phyloP scores from a whole-genome alignment of 768 basidiomycete species.

The Trametes sanguinea region DNA sequence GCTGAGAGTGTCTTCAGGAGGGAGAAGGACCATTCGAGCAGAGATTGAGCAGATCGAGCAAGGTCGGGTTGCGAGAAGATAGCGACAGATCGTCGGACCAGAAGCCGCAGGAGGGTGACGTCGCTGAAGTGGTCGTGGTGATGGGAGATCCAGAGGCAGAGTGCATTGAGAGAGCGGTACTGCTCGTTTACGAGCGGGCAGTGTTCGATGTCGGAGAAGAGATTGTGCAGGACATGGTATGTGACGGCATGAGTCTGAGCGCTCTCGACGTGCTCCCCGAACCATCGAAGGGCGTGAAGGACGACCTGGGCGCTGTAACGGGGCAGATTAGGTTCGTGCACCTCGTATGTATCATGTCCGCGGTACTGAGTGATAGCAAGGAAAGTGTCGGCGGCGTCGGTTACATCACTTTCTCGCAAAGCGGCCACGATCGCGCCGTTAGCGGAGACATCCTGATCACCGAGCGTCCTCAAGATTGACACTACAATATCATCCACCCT shows the following conservation, averaged over 20 bases:
- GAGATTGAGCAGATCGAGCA: slow-evolving; percentile 65
- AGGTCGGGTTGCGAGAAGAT: slow-evolving; percentile 72
- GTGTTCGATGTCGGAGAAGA: slow-evolving; percentile 66
- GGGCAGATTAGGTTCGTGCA: slow-evolving; percentile 70
- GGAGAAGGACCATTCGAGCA: slow-evolving; percentile 76
- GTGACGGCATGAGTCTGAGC: slow-evolving; percentile 57
- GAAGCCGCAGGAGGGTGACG: slow-evolving; percentile 59
- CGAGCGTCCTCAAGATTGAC: slow-evolving; percentile 61
- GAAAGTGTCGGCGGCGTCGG: slow-evolving; percentile 48
- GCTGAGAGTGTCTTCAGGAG: slow-evolving; percentile 43
- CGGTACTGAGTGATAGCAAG: slow-evolving; percentile 55
- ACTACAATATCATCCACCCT: slow-evolving; percentile 59
- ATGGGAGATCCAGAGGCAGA: slow-evolving; percentile 74
- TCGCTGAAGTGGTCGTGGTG: slow-evolving; percentile 58
- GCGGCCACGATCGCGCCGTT: slow-evolving; percentile 51
- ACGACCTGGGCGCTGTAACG: slow-evolving; percentile 51
- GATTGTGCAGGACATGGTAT: slow-evolving; percentile 75
- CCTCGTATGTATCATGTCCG: slow-evolving; percentile 44
- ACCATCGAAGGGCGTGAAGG: slow-evolving; percentile 62
- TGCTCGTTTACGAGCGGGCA: slow-evolving; percentile 85
- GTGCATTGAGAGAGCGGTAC: slow-evolving; percentile 66
- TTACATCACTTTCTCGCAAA: slow-evolving; percentile 42
- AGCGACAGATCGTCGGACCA: slow-evolving; percentile 67
- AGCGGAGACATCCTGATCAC: slow-evolving; percentile 64
- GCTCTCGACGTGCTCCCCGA: slow-evolving; percentile 43